Base-by-base conservation (phyloP, 257 asterid species). In the Petunia axillaris region DNA sequence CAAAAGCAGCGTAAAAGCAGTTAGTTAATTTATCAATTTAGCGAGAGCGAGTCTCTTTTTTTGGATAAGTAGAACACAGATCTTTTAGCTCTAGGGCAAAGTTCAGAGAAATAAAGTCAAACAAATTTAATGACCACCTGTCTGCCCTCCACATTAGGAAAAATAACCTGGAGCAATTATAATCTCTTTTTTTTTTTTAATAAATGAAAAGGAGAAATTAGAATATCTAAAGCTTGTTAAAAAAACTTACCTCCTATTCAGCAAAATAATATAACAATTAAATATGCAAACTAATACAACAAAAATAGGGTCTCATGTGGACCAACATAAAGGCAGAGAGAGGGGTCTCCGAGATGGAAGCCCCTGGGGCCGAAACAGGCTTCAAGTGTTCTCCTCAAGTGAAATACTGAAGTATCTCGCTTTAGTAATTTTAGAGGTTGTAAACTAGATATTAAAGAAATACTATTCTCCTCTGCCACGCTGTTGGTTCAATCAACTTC, bases 201-300 rank as follows among this genome's bases (percentile, higher is more conserved):
- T 25, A 25, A 25, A 25, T 25, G 25, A 25, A 25, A 25, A 25
- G 38, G 6, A 70, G 41, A n/a, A 5, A 46, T 36, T 71, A 5
- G 35, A 35, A 71, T 35, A 71, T 50, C 6, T 6, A 35, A 73
- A 37, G 35, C 75, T 41, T 67, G 25, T n/a, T 67, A 73, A 50
- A 50, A 5, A 40, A 5, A 37, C 77, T 73, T 73, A 50, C 37
- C 60, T 73, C 44, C 3, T 50, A 50, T 41, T 50, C 62, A 50
- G 44, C 35, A 73, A 50, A 48, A 16, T 46, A 73, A 73, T 44
- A 48, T 73, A 11, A 50, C 11, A 50, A 73, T 4, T 4, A 71
- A 71, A 60, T 73, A 35, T 73, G 77, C 62, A 73, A 40, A 73
- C 62, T 73, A 73, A 60, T 60, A 50, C 46, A 14, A 11, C 25